These are phyloP conservation scores for Sclerotinia nivalis DNA, from an alignment of 2,329 filamentous ascomycete species.

Conservation along the genomic window DNA sequence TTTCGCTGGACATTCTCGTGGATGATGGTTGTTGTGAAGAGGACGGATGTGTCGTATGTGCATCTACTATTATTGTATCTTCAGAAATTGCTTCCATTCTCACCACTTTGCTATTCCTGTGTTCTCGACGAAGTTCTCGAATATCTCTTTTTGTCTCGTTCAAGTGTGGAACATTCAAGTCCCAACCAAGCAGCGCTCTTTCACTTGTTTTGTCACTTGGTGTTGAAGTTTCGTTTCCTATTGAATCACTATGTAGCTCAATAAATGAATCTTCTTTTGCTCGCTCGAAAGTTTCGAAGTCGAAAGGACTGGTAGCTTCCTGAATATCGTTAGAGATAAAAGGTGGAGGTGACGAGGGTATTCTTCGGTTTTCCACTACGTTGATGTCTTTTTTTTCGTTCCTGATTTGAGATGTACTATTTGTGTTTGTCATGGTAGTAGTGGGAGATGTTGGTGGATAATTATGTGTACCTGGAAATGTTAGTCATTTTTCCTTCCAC, in stretches of 20 bases:
- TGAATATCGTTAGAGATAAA: not conserved
- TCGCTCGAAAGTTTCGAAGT: not conserved
- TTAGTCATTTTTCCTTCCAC: not conserved
- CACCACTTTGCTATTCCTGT: not conserved
- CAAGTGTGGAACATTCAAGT: not conserved
- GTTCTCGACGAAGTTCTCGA: not conserved
- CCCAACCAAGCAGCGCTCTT: not conserved
- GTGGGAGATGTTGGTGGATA: not conserved
- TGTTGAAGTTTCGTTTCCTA: not conserved
- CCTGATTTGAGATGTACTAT: not conserved
- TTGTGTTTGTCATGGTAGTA: not conserved
- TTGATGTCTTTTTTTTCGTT: too few relatives aligned
- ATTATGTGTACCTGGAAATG: conserved; percentile 6
- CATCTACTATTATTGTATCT: not conserved
- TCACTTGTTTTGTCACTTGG: not conserved
- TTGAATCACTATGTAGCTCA: not conserved
- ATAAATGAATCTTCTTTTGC: not conserved
- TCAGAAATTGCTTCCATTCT: not conserved
- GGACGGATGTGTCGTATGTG: not conserved
- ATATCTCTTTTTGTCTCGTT: not conserved
- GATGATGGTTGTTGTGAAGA: not conserved
- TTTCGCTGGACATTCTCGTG: not conserved
- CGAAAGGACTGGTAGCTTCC: not conserved
- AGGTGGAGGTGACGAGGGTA: too few relatives aligned
- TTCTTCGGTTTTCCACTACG: not conserved